Evolutionary conservation across 2,329 filamentous ascomycete genomes (phyloP), one percentile per base, ranked within the genome.

Genomic region (Tolypocladium tropicale): DNA sequence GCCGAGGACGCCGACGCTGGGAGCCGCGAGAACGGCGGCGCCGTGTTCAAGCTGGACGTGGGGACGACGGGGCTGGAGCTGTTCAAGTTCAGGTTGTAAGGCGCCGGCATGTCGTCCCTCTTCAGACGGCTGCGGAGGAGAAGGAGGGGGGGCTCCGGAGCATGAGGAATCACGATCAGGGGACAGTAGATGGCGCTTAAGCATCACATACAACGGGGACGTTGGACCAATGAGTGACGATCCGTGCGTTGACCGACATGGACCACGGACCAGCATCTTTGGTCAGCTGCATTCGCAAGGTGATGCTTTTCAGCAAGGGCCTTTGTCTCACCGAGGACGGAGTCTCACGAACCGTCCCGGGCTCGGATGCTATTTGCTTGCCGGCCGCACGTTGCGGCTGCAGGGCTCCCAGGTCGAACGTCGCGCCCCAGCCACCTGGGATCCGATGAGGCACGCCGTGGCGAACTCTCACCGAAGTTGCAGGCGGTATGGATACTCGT

Each of bases 1-100:
- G 37, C 30, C 5, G 82, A 85, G 50, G 84, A 85, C 50, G 56
- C 56, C 12, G 79, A 83, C 61, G 80, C 82, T 6, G 75, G 80
- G 66, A 86, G 84, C 63, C 78, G 78, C 63, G 78, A 78, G 69
- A 80, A 82, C 58, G 83, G 85, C 36, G 91, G 92, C 2, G 85
- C 80, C 30, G 66, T 94, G 58, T 95, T 90, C 72, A 83, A 79
- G 68, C 80, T 93, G 52, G 82, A 94, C 67, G 89, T 95, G 58
- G 89, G 88, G 3, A 81, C 87, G 3, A 75, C 72, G 63, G 89
- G 90, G 0, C 64, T 84, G 65, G 75, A 78, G 54, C 77, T 82
- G 60, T 82, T 85, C 70, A 78, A 83, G 68, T 90, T 88, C 70
- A 84, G 78, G 72, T 71, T 84, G 58, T 37, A 46, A 16, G n/a